Base-by-base conservation (phyloP, 2,329 filamentous ascomycete species). In the Albifimbria verrucaria region DNA sequence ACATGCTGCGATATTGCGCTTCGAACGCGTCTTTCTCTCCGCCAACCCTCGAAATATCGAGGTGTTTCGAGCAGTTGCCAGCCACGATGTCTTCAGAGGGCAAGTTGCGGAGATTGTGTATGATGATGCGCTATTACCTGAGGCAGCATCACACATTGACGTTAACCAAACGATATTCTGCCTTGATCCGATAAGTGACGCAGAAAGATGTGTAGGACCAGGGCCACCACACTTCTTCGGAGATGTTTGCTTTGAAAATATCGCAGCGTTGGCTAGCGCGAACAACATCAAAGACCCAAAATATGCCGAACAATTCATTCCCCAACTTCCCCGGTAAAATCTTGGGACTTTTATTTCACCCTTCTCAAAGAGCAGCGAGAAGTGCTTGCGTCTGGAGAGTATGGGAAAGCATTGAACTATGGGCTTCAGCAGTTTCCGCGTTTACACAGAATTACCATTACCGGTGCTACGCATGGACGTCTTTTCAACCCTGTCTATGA, bases 391-490 rank as follows among this genome's bases (percentile, higher is more conserved):
- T 61, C 61, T 7, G 49, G 51, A 0, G 54, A 59, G 4, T 68
- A 77, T 49, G 53, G 57, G 3, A 48, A 58, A 10, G 71, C 64
- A 5, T 62, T 77, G 2, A 49, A 61, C 15, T 65, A 68, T 42
- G 70, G 62, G 2, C 24, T 75, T 3, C 42, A 57, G 11, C 63
- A 57, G 3, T 74, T 77, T 43, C 67, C 70, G 0, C 61, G 59
- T 2, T 58, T 77, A 2, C 62, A 52, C 28, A 66, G 64, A 43
- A 57, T 78, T 9, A 73, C 62, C 0, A 52, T 77, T 12, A 76
- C 74, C 3, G 68, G 68, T 7, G 69, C 71, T 2, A 61, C 71
- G 1, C 74, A 77, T 55, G 71, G 71, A 0, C 58, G 62, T 43
- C 52, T 68, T 0, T 66, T 68, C n/a, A 48, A 52, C 1, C 74